Conservation (phyloP, 2,329 filamentous ascomycete genomes). For the Xylariaceae sp. region DNA sequence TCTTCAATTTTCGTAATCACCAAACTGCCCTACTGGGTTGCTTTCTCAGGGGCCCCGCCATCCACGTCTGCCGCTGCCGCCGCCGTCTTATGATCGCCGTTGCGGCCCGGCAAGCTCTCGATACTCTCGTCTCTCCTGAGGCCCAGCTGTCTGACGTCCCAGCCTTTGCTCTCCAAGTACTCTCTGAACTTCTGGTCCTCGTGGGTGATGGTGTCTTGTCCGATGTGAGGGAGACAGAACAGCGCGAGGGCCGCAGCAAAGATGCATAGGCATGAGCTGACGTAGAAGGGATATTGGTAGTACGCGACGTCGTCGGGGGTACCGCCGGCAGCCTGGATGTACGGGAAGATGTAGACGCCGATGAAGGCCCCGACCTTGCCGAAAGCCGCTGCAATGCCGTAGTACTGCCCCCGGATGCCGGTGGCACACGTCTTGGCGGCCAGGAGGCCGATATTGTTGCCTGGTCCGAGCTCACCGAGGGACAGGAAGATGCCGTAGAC, state of each 20-base stretch:
- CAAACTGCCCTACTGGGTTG: no score
- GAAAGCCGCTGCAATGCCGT: constrained; percentile 65
- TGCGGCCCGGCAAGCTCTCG: constrained; percentile 11
- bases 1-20: no score
- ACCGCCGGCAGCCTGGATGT: constrained; percentile 61
- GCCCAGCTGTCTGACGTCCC: constrained; percentile 60
- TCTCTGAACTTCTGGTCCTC: constrained; percentile 74
- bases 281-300: constrained; percentile 86
- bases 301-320: constrained; percentile 42
- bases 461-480: constrained; percentile 77
- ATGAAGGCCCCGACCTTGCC: constrained; percentile 82
- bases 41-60: neutral
- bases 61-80: no score
- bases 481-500: constrained; percentile 76
- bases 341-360: constrained; percentile 76
- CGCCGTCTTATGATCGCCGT: neutral
- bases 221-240: constrained; percentile 70
- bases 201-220: constrained; percentile 76
- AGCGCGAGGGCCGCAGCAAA: constrained; percentile 63
- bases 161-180: constrained; percentile 71
- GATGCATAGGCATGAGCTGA: constrained; percentile 74
- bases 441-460: constrained; percentile 85
- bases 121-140: constrained; percentile 32
- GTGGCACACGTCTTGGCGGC: constrained; percentile 87
- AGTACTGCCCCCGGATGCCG: constrained; percentile 73